phyloP scores from a whole-genome alignment of 108 stramenopile genomes.

The Skeletonema menzelii region DNA sequence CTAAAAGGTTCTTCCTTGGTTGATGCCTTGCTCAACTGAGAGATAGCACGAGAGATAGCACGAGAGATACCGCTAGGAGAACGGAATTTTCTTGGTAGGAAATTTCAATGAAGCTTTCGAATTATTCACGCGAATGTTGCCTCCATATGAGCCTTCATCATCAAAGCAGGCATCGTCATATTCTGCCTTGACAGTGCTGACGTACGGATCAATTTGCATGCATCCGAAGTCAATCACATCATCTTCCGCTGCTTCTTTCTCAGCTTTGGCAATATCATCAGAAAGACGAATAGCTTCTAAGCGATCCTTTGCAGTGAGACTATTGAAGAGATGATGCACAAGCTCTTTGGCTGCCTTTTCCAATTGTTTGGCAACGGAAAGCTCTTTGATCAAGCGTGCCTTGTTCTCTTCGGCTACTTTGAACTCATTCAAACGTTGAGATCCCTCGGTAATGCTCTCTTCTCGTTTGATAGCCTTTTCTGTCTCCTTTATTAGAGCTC shows the following conservation, averaged over 20 bases:
- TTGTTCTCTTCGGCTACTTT: neutral
- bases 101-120: too few species aligned
- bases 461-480: neutral
- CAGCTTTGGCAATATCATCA: neutral
- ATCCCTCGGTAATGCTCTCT: neutral
- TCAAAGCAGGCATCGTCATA: neutral
- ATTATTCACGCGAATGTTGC: too few species aligned
- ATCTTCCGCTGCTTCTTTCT: neutral
- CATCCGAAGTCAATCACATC: neutral
- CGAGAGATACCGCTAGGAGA: too few species aligned
- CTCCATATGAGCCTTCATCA: too few species aligned
- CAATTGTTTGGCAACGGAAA: neutral
- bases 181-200: neutral
- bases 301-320: neutral
- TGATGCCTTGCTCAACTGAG: too few species aligned
- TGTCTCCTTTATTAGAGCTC: neutral
- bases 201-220: neutral
- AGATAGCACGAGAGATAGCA: too few species aligned
- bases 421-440: neutral
- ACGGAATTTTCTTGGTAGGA: too few species aligned
- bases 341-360: neutral
- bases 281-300: neutral
- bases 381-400: neutral
- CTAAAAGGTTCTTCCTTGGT: too few species aligned
- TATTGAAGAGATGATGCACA: neutral